These are phyloP conservation scores for Termitomyces heimii DNA, from an alignment of 768 basidiomycete genomes.

Conservation along the genomic window DNA sequence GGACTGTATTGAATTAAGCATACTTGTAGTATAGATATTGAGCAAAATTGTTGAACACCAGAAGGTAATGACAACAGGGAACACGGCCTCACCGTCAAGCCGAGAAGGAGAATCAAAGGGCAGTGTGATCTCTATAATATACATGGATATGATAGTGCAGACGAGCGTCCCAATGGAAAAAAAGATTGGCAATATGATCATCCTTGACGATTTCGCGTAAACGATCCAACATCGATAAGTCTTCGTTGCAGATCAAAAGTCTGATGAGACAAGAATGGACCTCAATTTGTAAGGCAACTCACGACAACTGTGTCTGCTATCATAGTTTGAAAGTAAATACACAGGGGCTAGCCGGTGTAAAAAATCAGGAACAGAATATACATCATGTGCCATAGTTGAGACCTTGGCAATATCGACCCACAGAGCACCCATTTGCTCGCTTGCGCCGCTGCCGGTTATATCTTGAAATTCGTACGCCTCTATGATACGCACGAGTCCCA, in stretches of 20 bases:
- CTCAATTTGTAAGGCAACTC: background rate
- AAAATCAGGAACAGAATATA: background rate
- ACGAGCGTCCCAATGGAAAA: background rate
- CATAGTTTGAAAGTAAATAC: background rate
- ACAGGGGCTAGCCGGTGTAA: background rate
- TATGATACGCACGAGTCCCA: background rate
- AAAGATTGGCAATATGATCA: background rate
- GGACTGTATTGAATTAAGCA: background rate
- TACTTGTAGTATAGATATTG: background rate
- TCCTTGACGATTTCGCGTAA: background rate
- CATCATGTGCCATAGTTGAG: background rate
- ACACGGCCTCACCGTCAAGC: background rate
- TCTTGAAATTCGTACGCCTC: background rate
- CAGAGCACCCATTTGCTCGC: background rate
- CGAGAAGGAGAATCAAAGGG: background rate
- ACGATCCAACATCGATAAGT: background rate
- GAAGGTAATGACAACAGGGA: background rate
- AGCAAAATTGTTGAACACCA: background rate
- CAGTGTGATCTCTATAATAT: background rate
- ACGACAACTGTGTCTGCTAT: background rate
- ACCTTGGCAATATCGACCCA: background rate
- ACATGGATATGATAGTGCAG: background rate
- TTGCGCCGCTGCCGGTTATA: background rate
- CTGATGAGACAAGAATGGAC: background rate
- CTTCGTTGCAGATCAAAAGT: background rate